Evolutionary conservation across 139 green algal genomes (phyloP).

Genomic region (Chlamydomonas applanata): DNA sequence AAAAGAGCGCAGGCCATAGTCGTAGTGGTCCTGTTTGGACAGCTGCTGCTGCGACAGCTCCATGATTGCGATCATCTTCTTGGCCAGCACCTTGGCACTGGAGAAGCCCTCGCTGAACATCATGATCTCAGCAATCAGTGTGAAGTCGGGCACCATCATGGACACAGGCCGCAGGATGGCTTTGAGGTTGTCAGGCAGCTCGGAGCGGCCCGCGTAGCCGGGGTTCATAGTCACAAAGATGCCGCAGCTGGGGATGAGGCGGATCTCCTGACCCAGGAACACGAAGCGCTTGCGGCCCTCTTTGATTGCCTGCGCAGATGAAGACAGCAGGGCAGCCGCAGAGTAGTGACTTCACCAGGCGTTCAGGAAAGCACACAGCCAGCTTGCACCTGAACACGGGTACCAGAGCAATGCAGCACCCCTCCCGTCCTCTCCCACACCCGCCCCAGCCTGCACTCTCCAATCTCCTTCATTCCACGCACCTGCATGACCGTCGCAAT

Average conservation of each 20-base stretch:
- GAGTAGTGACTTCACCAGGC: background rate
- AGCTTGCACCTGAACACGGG: background rate
- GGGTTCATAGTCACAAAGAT: conserved; percentile 93
- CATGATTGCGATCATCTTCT: conserved; percentile 92
- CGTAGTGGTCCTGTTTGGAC: conserved; percentile 87
- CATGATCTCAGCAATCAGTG: conserved; percentile 89
- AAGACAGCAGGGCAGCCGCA: background rate
- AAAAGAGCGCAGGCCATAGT: conserved; percentile 80
- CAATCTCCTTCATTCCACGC: background rate
- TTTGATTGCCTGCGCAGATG: conserved; percentile 75
- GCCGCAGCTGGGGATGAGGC: conserved; percentile 74
- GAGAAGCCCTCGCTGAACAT: conserved; percentile 85
- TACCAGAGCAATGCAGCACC: background rate
- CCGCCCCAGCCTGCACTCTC: background rate
- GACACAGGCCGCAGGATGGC: conserved; percentile 79
- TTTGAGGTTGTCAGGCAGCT: conserved; percentile 86
- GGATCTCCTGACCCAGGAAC: conserved; percentile 80
- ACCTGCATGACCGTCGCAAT: conserved; percentile 74
- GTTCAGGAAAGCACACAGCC: background rate
- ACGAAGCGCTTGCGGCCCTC: conserved; percentile 66
- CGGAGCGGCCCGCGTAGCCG: conserved; percentile 61
- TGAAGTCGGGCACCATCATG: conserved; percentile 91
- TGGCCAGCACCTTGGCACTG: conserved; percentile 70
- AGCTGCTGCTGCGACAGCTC: conserved; percentile 86
- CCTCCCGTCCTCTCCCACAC: too few relatives aligned